Conservation (phyloP, 2,329 filamentous ascomycete genomes). For the Aspergillus hiratsukae region DNA sequence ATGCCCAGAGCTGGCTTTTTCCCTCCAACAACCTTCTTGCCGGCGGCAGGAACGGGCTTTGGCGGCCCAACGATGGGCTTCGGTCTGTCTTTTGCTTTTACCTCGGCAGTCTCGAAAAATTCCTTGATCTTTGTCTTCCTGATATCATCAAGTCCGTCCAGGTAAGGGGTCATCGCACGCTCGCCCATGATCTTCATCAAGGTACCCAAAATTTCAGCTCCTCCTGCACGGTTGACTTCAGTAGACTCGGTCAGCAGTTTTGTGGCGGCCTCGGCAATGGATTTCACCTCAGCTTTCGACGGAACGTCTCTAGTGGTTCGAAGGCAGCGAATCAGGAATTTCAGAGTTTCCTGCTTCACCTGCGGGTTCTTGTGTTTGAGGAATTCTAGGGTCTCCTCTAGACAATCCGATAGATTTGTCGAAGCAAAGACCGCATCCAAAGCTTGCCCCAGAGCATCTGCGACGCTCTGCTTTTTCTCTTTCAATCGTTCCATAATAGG, state of each 20-base stretch:
- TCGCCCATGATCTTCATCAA: slow-evolving; percentile 99
- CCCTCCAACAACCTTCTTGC: slow-evolving; percentile 50
- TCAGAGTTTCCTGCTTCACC: slow-evolving; percentile 91
- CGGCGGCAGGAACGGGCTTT: slow-evolving; percentile 52
- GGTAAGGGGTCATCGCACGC: slow-evolving; percentile 84
- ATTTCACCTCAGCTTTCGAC: slow-evolving; percentile 73
- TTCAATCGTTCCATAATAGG: slow-evolving; percentile 95
- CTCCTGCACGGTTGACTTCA: slow-evolving; percentile 78
- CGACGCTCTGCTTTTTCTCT: slow-evolving; percentile 88
- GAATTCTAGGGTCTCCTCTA: slow-evolving; percentile 85
- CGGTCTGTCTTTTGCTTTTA: slow-evolving; percentile 87
- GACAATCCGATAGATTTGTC: slow-evolving; percentile 72
- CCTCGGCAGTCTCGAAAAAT: slow-evolving; percentile 74
- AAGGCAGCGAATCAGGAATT: slow-evolving; percentile 85
- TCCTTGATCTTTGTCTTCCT: slow-evolving; percentile 95
- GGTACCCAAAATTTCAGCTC: slow-evolving; percentile 87
- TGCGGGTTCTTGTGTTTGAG: slow-evolving; percentile 94
- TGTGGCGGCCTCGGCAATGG: slow-evolving; percentile 81
- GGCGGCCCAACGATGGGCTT: slow-evolving; percentile 66
- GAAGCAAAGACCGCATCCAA: slow-evolving; percentile 66
- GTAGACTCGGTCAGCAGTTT: slow-evolving; percentile 88
- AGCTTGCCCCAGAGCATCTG: slow-evolving; percentile 81
- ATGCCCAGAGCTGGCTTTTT: slow-evolving; percentile 49
- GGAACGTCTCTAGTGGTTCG: slow-evolving; percentile 80
- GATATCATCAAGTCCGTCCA: slow-evolving; percentile 93